Conservation (phyloP, 306 rosid species). For the Albizia julibrissin region DNA sequence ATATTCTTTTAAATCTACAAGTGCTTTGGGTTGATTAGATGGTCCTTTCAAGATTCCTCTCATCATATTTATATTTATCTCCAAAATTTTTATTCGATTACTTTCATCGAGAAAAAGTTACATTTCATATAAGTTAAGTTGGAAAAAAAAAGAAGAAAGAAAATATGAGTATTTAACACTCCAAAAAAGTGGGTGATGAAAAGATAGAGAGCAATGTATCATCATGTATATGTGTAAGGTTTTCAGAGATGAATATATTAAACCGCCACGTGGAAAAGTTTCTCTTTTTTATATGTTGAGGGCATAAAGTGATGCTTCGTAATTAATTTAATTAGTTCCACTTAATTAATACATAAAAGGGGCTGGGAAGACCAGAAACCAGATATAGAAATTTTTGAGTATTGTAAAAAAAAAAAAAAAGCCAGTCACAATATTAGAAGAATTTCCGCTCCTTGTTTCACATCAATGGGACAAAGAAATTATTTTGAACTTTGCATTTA, state of each 20-base stretch:
- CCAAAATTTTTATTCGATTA: not conserved
- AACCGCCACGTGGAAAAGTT: not conserved
- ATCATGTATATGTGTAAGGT: not conserved
- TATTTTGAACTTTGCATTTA: not conserved
- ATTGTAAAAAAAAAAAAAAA: too few species aligned
- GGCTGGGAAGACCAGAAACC: not conserved
- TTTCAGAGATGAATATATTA: not conserved
- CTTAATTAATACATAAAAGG: not conserved
- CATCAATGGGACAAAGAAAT: not conserved
- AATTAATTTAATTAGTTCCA: not conserved
- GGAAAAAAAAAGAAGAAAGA: not conserved
- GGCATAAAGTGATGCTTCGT: not conserved
- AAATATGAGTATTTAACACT: not conserved
- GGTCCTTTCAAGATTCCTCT: not conserved
- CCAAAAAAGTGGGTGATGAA: not conserved
- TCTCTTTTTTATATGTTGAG: not conserved
- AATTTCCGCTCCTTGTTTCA: not conserved
- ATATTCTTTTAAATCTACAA: not conserved
- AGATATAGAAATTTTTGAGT: not conserved
- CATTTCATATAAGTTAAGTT: not conserved
- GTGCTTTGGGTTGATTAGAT: not conserved
- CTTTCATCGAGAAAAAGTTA: not conserved
- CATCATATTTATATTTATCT: not conserved
- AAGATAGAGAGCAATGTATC: not conserved
- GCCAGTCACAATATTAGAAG: not conserved